Base-by-base conservation (phyloP, 2,329 filamentous ascomycete species). In the Aspergillus chevalieri region DNA sequence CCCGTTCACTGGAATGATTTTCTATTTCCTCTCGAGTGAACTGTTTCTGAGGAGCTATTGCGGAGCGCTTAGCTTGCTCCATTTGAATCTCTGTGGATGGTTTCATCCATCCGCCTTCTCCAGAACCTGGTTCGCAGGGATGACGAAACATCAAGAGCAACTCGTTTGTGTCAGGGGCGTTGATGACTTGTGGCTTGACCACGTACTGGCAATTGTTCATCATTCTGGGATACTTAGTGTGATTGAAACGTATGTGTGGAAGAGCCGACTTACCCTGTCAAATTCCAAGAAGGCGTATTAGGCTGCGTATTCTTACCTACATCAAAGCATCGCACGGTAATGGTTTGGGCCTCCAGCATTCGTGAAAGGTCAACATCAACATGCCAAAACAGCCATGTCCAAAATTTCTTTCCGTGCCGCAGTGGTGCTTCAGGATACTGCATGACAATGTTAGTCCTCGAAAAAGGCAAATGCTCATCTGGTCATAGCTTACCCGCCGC, bases 151-250 rank as follows among this genome's bases (percentile, higher is more conserved):
- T 48, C 3, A 77, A 64, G 2, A 55, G 59, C 2, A 68, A 54
- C 4, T 58, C 56, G 1, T 65, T 61, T 8, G 64, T 61, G 2
- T 70, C 56, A 14, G 62, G 52, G 12, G 63, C 60, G n/a, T 67
- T 60, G 0, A 62, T 48, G 3, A 74, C 67, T 33, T 74, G 68
- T 0, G 70, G 60, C 43, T 69, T 71, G 12, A 79, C 71, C 1
- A 61, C 52, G 52, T 78, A 78, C 72, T 72, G 76, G 52, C 71
- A 72, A 42, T 79, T 79, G 59, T 79, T 80, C 76, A 80, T 78
- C 74, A 79, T 78, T 9, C 73, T 63, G 36, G 24, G 3, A 9
- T 22, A 14, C 4, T 46, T 19, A 47, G n/a, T 17, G 2, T 17
- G 14, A 1, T 4, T 7, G 6, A 6, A 50, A 6, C 75, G 65